Conservation (phyloP, 306 rosid genomes). For the Chamaecrista fasciculata region DNA sequence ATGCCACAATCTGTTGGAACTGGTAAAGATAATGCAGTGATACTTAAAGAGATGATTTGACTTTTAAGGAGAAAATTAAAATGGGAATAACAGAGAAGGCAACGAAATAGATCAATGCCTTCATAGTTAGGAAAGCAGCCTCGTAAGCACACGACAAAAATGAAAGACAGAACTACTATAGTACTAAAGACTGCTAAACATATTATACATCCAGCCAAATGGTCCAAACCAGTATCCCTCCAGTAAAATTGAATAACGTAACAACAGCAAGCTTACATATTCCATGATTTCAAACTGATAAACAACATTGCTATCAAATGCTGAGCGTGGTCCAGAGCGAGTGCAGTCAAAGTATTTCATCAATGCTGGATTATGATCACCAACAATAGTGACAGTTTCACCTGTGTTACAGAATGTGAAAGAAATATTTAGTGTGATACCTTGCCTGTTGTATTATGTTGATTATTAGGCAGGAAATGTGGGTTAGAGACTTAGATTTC, state of each 20-base stretch:
- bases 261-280: constrained; percentile 62
- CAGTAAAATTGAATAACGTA: background rate
- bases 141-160: constrained; percentile 1
- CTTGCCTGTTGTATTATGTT: background rate
- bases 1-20: background rate
- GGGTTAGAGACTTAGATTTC: background rate
- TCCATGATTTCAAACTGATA: constrained; percentile 94
- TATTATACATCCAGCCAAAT: constrained; percentile 12
- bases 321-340: constrained; percentile 54
- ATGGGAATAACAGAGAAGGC: background rate
- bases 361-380: constrained; percentile 64
- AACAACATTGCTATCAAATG: constrained; percentile 52
- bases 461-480: background rate
- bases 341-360: constrained; percentile 70
- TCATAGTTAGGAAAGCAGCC: constrained; percentile 4
- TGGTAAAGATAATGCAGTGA: background rate
- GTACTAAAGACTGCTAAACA: constrained; percentile 9
- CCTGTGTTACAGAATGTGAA: constrained; percentile 33
- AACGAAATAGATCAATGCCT: constrained; percentile 10
- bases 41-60: background rate
- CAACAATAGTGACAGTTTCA: constrained; percentile 70
- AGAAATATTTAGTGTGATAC: background rate
- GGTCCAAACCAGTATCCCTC: constrained; percentile 7
- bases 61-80: background rate
- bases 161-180: constrained; percentile 20